phyloP scores from a whole-genome alignment of 805 yeast species.

The Candida montana region DNA sequence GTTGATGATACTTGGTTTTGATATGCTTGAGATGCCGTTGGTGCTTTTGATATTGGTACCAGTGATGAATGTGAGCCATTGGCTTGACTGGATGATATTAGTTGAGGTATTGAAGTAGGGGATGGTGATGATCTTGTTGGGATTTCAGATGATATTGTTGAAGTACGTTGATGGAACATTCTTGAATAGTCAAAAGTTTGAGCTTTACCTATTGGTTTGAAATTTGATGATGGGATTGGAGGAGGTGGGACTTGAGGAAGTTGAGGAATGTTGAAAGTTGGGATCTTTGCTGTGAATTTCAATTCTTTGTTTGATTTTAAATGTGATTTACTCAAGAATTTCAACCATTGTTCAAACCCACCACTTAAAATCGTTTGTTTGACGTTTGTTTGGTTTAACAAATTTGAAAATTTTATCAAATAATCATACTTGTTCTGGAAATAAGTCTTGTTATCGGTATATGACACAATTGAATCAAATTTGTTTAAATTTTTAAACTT shows the following conservation, averaged over 20 bases:
- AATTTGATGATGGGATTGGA: slow-evolving; percentile 10
- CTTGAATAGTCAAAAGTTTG: slow-evolving; percentile 11
- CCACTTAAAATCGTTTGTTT: slow-evolving; percentile 32
- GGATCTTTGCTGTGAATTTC: slow-evolving; percentile 23
- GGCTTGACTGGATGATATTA: no score
- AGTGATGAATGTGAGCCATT: no score
- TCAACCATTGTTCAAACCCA: slow-evolving; percentile 41
- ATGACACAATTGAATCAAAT: slow-evolving; percentile 34
- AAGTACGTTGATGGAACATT: slow-evolving; percentile 12
- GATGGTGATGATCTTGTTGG: not conserved
- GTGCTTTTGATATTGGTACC: slow-evolving; percentile 2
- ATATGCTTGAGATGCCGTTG: slow-evolving; percentile 7
- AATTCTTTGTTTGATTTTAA: slow-evolving; percentile 15
- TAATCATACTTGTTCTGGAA: slow-evolving; percentile 29
- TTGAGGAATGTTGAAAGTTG: slow-evolving; percentile 22
- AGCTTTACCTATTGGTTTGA: slow-evolving; percentile 7
- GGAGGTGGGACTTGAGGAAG: slow-evolving; percentile 25
- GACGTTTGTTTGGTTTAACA: slow-evolving; percentile 12
- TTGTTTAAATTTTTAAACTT: slow-evolving; percentile 27
- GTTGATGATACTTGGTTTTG: slow-evolving; percentile 8
- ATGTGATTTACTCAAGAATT: slow-evolving; percentile 27
- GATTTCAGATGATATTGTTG: not conserved
- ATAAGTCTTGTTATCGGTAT: slow-evolving; percentile 32
- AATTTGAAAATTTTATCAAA: slow-evolving; percentile 26
- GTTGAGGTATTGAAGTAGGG: slow-evolving; percentile 6